Evolutionary conservation across 2,329 filamentous ascomycete genomes (phyloP).

Genomic region (Fusarium buxicola): DNA sequence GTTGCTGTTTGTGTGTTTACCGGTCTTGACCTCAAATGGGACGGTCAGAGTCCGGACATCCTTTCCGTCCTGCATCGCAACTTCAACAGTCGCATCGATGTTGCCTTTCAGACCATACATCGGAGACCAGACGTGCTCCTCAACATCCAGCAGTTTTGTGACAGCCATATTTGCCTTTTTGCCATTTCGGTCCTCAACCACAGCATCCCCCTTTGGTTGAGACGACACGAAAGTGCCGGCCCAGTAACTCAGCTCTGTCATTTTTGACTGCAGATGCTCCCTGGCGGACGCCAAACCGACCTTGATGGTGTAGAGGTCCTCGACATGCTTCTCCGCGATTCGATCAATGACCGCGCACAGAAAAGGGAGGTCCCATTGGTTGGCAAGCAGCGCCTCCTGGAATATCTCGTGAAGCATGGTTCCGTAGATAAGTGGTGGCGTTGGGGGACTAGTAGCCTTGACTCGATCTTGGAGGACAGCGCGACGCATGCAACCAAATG

Average conservation of each 20-base stretch:
- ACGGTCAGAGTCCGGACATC: conserved; percentile 79
- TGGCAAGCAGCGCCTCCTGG: conserved; percentile 86
- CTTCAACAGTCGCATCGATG: conserved; percentile 95
- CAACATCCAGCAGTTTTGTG: conserved; percentile 93
- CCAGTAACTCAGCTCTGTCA: conserved; percentile 85
- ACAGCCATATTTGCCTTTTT: conserved; percentile 84
- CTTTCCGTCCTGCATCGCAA: conserved; percentile 79
- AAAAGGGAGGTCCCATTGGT: conserved; percentile 80
- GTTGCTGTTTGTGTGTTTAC: conserved; percentile 81
- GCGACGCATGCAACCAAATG: conserved; percentile 89
- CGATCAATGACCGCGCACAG: conserved; percentile 74
- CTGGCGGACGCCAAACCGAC: conserved; percentile 78
- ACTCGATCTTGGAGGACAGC: conserved; percentile 95
- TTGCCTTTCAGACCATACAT: conserved; percentile 98
- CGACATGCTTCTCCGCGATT: conserved; percentile 81
- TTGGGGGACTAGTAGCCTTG: conserved; percentile 86
- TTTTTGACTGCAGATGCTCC: conserved; percentile 84
- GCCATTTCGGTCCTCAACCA: conserved; percentile 83
- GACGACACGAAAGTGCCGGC: conserved; percentile 82
- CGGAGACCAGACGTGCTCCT: conserved; percentile 98
- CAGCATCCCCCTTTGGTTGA: conserved; percentile 74
- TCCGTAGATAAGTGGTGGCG: conserved; percentile 87
- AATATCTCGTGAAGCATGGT: conserved; percentile 96
- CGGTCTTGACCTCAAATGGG: conserved; percentile 96
- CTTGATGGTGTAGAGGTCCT: conserved; percentile 90